Base-by-base conservation (phyloP, 352 stramenopile genomes). In the Nothophytophthora sp. region DNA sequence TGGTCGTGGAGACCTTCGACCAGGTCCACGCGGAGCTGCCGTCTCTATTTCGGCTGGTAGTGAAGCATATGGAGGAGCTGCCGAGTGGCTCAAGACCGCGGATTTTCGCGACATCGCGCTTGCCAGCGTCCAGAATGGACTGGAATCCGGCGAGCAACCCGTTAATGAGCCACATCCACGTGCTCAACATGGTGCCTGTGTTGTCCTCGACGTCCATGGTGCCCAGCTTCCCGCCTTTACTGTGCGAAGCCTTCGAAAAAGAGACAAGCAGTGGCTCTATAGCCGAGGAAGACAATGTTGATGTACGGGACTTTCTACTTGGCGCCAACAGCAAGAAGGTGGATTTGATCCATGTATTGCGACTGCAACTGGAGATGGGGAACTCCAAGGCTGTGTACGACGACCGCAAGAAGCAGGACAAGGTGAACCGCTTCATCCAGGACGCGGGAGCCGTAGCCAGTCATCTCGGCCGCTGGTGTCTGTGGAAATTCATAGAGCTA, bases 401-500 rank as follows among this genome's bases (percentile, higher is more conserved):
- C 53, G 82, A 91, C 16, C 65, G 67, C 6, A 88, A 86, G 44
- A 85, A 81, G 23, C 81, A 92, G 50, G 75, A 86, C 19, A 82
- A 83, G 18, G 66, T 90, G 8, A 86, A 88, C 20, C 53, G 67
- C 7, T 91, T 95, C 44, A 77, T 92, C 13, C 58, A 71, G 9
- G 81, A 90, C 40, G 81, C 85, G 5, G 70, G 88, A 55, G 52
- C 58, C 0, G 72, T 93, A 5, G 76, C 86, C 27, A 12, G 64
- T 27, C 78, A 91, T 30, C 51, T 95, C 3, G 85, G 85, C 0
- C 43, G 75, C 20, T 95, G 82, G 82, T 95, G 85, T 54, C 43
- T 95, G 25, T 69, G 88, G 61, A 92, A 92, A 39, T 90, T 79
- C 54, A 61, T 93, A 12, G 80, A 92, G 39, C 32, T 92, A 19